These are phyloP conservation scores for Beauveria asiatica DNA, from an alignment of 2,329 filamentous ascomycete genomes.

Conservation along the genomic window DNA sequence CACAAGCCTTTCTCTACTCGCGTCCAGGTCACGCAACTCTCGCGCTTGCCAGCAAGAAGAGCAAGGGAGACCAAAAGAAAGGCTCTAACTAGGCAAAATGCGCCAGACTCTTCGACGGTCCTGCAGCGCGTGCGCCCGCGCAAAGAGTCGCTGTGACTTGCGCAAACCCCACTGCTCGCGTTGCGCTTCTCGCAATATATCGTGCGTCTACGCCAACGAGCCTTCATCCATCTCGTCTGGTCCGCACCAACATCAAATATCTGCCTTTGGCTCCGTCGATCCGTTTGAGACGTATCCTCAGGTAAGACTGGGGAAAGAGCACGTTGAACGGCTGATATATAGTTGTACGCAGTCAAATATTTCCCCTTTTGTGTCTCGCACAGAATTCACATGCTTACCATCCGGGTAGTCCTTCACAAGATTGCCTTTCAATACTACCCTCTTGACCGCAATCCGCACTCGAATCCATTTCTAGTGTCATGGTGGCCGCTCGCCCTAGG, in stretches of 20 bases:
- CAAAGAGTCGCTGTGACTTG: constrained; percentile 49
- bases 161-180: constrained; percentile 45
- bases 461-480: constrained; percentile 49
- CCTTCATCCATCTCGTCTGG: constrained; percentile 28
- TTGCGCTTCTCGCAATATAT: constrained; percentile 38
- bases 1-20: neutral
- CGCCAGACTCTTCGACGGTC: constrained; percentile 48
- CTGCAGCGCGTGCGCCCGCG: constrained; percentile 46
- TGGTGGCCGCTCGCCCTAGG: constrained; percentile 52
- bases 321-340: constrained; percentile 47
- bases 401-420: constrained; percentile 40
- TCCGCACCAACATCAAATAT: constrained; percentile 3
- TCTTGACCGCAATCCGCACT: constrained; percentile 40
- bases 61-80: neutral
- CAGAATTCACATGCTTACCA: constrained; percentile 7
- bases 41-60: neutral
- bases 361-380: neutral
- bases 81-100: constrained; percentile 30
- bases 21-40: neutral
- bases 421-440: constrained; percentile 55
- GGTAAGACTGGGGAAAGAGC: constrained; percentile 40
- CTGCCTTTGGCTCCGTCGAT: constrained; percentile 27
- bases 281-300: constrained; percentile 49
- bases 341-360: constrained; percentile 33
- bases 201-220: constrained; percentile 46